Conservation (phyloP, 768 basidiomycete genomes). For the Rubroboletus satanas region DNA sequence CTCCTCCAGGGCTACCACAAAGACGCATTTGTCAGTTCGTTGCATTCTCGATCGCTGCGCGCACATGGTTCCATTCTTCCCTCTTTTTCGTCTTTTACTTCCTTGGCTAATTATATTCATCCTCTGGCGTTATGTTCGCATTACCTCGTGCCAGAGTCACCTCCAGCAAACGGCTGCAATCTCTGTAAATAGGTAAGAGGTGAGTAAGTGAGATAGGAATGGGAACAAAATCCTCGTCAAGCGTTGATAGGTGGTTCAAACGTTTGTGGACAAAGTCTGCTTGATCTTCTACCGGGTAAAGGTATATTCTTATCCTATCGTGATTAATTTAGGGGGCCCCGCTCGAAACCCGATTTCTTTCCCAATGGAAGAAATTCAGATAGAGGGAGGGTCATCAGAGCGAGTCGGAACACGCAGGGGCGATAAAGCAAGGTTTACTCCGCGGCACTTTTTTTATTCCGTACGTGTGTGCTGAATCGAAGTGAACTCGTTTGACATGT, state of each 20-base stretch:
- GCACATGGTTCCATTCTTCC: constrained; percentile 1
- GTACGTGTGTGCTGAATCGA: background rate
- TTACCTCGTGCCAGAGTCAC: background rate
- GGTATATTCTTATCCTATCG: background rate
- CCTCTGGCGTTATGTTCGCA: background rate
- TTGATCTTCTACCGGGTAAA: constrained; percentile 19
- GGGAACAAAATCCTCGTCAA: constrained; percentile 11
- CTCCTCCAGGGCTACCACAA: background rate
- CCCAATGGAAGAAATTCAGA: background rate
- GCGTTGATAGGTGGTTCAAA: constrained; percentile 8
- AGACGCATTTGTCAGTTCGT: background rate
- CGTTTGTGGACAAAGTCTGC: background rate
- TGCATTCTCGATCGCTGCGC: constrained; percentile 1
- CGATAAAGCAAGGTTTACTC: background rate
- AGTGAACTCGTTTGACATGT: background rate
- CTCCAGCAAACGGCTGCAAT: constrained; percentile 3
- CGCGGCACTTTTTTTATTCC: background rate
- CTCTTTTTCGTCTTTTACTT: background rate
- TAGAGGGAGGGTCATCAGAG: background rate
- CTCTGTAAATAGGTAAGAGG: constrained; percentile 13
- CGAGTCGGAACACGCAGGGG: background rate
- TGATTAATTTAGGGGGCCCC: background rate
- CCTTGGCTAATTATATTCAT: constrained; percentile 9
- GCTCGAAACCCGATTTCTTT: background rate
- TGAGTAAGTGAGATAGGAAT: constrained; percentile 1